Conservation (phyloP, 345 rosid species). For the Lenwebbia sp. region DNA sequence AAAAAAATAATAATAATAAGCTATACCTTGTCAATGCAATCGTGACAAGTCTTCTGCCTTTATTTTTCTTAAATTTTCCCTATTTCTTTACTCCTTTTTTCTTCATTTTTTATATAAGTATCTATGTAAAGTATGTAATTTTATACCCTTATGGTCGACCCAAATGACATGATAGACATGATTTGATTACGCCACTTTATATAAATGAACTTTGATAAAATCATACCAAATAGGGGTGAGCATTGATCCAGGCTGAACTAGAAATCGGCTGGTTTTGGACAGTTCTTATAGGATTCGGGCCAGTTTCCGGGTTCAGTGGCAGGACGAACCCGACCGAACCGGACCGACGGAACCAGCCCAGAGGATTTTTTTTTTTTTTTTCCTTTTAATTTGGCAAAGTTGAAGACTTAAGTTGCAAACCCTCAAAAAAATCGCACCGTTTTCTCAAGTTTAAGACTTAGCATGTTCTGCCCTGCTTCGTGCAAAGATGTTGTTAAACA, state of each 20-base stretch:
- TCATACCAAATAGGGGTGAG: neutral
- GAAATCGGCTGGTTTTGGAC: no score
- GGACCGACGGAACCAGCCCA: fast-evolving
- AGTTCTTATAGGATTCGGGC: no score
- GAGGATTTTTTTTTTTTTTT: neutral
- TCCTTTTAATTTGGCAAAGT: neutral
- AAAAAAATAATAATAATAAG: neutral
- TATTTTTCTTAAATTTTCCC: neutral
- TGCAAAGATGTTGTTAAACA: no score
- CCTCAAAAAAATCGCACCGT: neutral
- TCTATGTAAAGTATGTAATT: neutral
- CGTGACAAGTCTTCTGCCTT: neutral
- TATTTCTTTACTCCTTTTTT: neutral
- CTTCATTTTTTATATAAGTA: neutral
- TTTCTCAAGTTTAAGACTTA: neutral
- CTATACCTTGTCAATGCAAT: neutral
- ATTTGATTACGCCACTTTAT: neutral
- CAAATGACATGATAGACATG: neutral
- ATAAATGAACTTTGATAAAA: neutral
- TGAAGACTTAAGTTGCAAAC: neutral
- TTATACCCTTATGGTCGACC: neutral
- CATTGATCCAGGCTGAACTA: fast-evolving
- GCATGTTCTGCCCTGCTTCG: neutral
- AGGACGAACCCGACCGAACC: neutral
- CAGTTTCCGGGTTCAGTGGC: neutral